Evolutionary conservation across 192 early-diverging fungal species (phyloP), one percentile per base, ranked within the genome.

Genomic region (Backusella sp.): DNA sequence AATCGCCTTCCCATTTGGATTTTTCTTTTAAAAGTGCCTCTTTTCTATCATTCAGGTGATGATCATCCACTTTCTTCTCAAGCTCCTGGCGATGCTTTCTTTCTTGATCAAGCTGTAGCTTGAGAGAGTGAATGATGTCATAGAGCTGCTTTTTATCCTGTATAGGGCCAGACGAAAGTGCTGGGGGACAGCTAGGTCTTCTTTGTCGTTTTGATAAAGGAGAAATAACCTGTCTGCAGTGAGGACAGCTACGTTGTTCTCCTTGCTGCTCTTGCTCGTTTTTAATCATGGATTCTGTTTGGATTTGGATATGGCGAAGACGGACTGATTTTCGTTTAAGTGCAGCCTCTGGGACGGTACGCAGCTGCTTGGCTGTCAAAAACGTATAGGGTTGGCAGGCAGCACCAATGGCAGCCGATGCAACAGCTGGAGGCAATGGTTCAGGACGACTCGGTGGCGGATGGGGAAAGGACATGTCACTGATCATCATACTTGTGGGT

Each of bases 41-140:
- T 9, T 80, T 65, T 65, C 81, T 82, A 70, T 84, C 79, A 28
- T 68, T 74, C 71, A 79, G 79, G 30, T 82, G 81, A 0, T 74
- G 78, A 49, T 81, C 80, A 70, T 85, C 82, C 23, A 79, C 69
- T 77, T 74, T 79, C n/a, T 80, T 78, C 3, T 82, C 77, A 1
- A 85, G 66, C 0, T 80, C 73, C 14, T 76, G 76, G 0, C 83
- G 69, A 4, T 80, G 76, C 17, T 80, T 77, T 62, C 75, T 69
- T 67, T 77, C 79, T 46, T 80, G 30, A 32, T 70, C 70, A n/a
- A 80, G 53, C 67, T 80, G 74, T 23, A 46, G 6, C 67, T 80
- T 72, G 21, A 80, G 59, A 7, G 59, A 26, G 21, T 73, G 39
- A n/a, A 80, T 80, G 4, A 74, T 76, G 14, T 23, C 35, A 34